Conservation (phyloP, 495 filamentous ascomycete genomes). For the Lepraria neglecta region DNA sequence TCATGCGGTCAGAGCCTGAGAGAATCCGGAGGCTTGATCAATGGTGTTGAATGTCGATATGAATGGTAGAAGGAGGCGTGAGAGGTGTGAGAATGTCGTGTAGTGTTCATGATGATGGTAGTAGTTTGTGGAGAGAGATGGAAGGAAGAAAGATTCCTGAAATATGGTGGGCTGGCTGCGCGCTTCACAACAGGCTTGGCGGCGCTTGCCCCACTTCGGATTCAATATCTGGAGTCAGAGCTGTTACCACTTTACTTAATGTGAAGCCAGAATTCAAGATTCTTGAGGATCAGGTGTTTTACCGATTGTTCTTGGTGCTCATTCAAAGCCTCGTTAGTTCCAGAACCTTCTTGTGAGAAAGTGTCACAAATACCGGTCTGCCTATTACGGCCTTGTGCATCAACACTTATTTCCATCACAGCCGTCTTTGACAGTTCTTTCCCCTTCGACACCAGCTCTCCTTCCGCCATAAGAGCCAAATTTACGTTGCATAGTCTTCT, state of each 20-base stretch:
- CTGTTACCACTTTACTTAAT: not conserved
- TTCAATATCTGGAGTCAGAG: not conserved
- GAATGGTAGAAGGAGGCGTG: constrained; percentile 15
- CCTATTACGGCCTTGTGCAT: not conserved
- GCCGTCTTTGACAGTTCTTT: not conserved
- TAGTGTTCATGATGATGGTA: constrained; percentile 22
- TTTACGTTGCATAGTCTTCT: not conserved
- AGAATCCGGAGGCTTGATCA: constrained; percentile 19
- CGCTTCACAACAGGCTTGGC: constrained; percentile 6
- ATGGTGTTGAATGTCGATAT: constrained; percentile 14
- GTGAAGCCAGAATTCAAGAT: too few relatives aligned
- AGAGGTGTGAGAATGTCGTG: constrained; percentile 14
- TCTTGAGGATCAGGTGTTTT: too few relatives aligned
- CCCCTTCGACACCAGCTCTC: not conserved
- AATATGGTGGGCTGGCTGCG: not conserved
- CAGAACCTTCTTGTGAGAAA: too few relatives aligned
- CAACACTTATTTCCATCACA: not conserved
- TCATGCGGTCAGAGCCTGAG: not conserved
- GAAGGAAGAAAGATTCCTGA: constrained; percentile 5
- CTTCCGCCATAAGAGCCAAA: not conserved
- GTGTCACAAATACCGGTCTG: too few relatives aligned
- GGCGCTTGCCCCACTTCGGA: constrained; percentile 14
- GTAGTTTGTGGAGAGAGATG: constrained; percentile 9
- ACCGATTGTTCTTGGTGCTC: too few relatives aligned
- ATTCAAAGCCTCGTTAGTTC: too few relatives aligned